These are phyloP conservation scores for Wickerhamiella parazyma DNA, from an alignment of 805 yeast species.

Conservation along the genomic window DNA sequence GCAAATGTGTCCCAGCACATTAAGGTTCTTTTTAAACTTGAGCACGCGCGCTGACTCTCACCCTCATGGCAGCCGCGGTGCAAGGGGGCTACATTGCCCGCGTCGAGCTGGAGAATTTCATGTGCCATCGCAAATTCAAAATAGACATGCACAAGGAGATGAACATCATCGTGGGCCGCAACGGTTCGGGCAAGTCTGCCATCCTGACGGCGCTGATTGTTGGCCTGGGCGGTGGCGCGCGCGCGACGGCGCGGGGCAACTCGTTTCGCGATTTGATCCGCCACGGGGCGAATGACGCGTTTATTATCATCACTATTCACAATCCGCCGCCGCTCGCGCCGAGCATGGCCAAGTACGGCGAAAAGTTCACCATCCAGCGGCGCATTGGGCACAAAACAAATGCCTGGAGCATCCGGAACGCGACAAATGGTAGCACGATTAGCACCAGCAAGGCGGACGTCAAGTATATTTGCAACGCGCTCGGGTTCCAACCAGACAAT, in stretches of 20 bases:
- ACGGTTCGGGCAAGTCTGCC: slow-evolving; percentile 88
- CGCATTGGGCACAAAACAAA: slow-evolving; percentile 38
- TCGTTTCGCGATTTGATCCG: slow-evolving; percentile 56
- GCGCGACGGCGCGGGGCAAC: slow-evolving; percentile 73
- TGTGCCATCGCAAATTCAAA: slow-evolving; percentile 57
- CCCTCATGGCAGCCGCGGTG: background rate
- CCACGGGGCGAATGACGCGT: slow-evolving; percentile 60
- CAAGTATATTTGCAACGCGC: slow-evolving; percentile 53
- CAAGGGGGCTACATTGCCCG: slow-evolving; percentile 35
- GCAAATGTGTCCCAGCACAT: too few species aligned
- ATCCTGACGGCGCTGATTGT: slow-evolving; percentile 75
- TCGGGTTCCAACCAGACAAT: slow-evolving; percentile 69
- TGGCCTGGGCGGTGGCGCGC: slow-evolving; percentile 80
- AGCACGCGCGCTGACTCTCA: background rate
- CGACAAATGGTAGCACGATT: slow-evolving; percentile 35
- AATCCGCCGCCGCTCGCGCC: slow-evolving; percentile 37
- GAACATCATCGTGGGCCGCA: slow-evolving; percentile 77
- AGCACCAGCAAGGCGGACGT: slow-evolving; percentile 54
- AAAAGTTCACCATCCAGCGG: slow-evolving; percentile 56
- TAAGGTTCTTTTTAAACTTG: too few species aligned
- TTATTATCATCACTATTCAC: slow-evolving; percentile 46
- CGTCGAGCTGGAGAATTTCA: slow-evolving; percentile 35
- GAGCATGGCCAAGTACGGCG: slow-evolving; percentile 55
- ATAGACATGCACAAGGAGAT: slow-evolving; percentile 63
- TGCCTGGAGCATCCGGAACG: slow-evolving; percentile 40